phyloP scores from a whole-genome alignment of 2,329 filamentous ascomycete genomes.

The Xylariales sp. region DNA sequence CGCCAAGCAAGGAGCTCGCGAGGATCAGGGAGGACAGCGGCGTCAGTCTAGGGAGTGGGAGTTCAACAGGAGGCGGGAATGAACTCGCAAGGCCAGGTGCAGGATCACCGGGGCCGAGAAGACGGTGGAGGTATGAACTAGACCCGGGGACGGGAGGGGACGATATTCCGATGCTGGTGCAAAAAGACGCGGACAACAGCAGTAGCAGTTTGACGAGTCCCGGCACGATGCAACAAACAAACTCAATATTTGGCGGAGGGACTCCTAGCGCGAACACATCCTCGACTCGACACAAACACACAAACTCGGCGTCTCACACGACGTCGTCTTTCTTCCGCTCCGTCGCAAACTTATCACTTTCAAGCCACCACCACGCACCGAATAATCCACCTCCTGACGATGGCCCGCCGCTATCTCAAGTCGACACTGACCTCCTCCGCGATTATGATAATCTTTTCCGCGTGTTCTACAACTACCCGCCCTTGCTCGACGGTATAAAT shows the following conservation, averaged over 20 bases:
- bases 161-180: slow-evolving; percentile 83
- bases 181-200: slow-evolving; percentile 55
- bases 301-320: slow-evolving; percentile 38
- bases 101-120: slow-evolving; percentile 40
- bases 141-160: slow-evolving; percentile 68
- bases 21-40: slow-evolving; percentile 46
- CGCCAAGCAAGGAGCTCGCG: slow-evolving; percentile 41
- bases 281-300: slow-evolving; percentile 53
- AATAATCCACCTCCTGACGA: slow-evolving; percentile 16
- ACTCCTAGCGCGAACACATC: slow-evolving; percentile 50
- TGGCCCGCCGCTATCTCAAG: slow-evolving; percentile 44
- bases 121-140: slow-evolving; percentile 81
- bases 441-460: slow-evolving; percentile 96
- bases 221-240: slow-evolving; percentile 18
- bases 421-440: slow-evolving; percentile 72
- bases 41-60: slow-evolving; percentile 30
- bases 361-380: slow-evolving; percentile 34
- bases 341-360: slow-evolving; percentile 69
- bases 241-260: slow-evolving; percentile 55
- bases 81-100: slow-evolving; percentile 32
- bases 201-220: slow-evolving; percentile 13
- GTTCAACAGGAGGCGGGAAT: slow-evolving; percentile 28
- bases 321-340: slow-evolving; percentile 72
- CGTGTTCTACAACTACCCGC: slow-evolving; percentile 91
- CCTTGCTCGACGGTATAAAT: slow-evolving; percentile 75